These are phyloP conservation scores for Aspergillus pseudotamarii DNA, from an alignment of 2,329 filamentous ascomycete genomes.

Conservation along the genomic window DNA sequence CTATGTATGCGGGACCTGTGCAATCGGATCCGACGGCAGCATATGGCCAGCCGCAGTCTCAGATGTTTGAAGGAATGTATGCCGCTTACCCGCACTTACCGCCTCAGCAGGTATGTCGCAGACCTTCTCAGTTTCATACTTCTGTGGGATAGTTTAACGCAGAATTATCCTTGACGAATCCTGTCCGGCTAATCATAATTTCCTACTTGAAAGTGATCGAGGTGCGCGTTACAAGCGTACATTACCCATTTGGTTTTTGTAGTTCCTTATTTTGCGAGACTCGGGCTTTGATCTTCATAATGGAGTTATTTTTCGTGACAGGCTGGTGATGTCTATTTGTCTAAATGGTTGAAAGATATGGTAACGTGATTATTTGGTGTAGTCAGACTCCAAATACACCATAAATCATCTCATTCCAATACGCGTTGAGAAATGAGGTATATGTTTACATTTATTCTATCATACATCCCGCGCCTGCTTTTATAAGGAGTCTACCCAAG, in stretches of 20 bases:
- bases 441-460: background rate
- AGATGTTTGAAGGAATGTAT: conserved; percentile 90
- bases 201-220: background rate
- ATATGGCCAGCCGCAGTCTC: conserved; percentile 73
- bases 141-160: background rate
- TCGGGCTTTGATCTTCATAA: background rate
- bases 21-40: conserved; percentile 70
- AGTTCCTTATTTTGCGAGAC: background rate
- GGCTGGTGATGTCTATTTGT: background rate
- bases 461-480: background rate
- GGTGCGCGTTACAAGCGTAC: background rate
- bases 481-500: background rate
- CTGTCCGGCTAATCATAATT: background rate
- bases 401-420: background rate
- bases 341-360: background rate
- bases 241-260: background rate
- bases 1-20: conserved; percentile 81
- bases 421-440: background rate
- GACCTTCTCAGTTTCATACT: background rate
- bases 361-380: background rate
- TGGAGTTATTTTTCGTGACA: background rate
- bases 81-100: conserved; percentile 74
- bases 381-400: background rate
- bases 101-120: conserved; percentile 72
- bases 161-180: background rate